phyloP scores from a whole-genome alignment of 768 basidiomycete species.

The Suillus subaureus region DNA sequence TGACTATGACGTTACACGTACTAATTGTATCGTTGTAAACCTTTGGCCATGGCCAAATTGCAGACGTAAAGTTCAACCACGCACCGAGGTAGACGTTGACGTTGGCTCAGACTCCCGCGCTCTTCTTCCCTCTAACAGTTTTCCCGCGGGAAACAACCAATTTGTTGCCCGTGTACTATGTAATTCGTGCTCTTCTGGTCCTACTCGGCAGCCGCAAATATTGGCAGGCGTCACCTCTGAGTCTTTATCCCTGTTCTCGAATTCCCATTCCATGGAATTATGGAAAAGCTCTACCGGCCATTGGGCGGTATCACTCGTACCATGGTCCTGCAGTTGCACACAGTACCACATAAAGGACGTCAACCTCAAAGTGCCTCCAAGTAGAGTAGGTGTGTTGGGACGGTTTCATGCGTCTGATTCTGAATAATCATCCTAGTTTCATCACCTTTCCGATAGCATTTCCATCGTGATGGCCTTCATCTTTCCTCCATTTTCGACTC shows the following conservation, averaged over 20 bases:
- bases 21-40: background rate
- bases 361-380: background rate
- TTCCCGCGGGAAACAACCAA: background rate
- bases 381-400: background rate
- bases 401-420: background rate
- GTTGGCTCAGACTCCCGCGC: background rate
- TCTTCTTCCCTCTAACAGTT: background rate
- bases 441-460: background rate
- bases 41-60: background rate
- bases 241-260: background rate
- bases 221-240: background rate
- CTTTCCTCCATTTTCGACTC: background rate
- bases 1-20: too few species aligned
- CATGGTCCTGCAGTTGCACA: background rate
- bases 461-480: background rate
- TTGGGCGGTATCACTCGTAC: background rate
- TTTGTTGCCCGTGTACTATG: background rate
- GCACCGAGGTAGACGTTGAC: background rate
- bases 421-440: background rate
- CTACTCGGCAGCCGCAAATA: background rate
- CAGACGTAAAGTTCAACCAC: background rate
- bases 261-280: background rate
- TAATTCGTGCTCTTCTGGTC: background rate
- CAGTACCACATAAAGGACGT: background rate
- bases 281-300: background rate